Base-by-base conservation (phyloP, 139 green algal genomes). In the Volvox africanus region DNA sequence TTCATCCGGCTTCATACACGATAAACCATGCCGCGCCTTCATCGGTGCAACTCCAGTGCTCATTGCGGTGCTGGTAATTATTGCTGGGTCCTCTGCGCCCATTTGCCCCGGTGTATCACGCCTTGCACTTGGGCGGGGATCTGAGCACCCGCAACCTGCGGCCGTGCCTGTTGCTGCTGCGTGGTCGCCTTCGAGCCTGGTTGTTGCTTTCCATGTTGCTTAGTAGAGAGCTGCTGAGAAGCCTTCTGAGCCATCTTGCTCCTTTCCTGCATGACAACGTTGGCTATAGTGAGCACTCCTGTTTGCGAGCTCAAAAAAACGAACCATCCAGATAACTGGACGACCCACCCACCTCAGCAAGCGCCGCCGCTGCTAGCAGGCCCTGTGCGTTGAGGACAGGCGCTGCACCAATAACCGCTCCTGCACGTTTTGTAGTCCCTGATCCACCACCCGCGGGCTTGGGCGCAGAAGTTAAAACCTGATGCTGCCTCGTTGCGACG, bases 361-460 rank as follows among this genome's bases (percentile, higher is more conserved):
- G 30, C 0, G 65, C 73, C 26, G 80, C 92, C 3, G 83, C 83
- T 0, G 88, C 92, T 2, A 94, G 61, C 37, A 92, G 50, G 12
- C 88, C 92, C 55, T 91, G 62, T 26, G 88, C 71, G 50, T 90
- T 94, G 24, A 92, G 83, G 61, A 91, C 37, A 0, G 92, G 88
- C n/a, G 92, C 88, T 1, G 92, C 82, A 19, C 92, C 92, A 26
- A 94, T 92, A 6, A 94, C 92, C 2, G 92, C 92, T 21, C 88
- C 82, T 3, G 26, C 5, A 1, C 78, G 68, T 68, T 91, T 89
- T 3, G 32, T 37, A 0, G 67, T 33, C 0, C n/a, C 68, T 9
- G 16, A 79, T 73, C 65, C 65, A 73, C 65, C 24, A 0, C 21
- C 37, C 5, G 26, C 32, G 28, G 83, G 9, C 13, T 30, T 76